A percentile compares a stretch with the other conserved stretches of the same genome.
Conservation (phyloP, 352 stramenopile species). For the Pythium aristosporum region DNA sequence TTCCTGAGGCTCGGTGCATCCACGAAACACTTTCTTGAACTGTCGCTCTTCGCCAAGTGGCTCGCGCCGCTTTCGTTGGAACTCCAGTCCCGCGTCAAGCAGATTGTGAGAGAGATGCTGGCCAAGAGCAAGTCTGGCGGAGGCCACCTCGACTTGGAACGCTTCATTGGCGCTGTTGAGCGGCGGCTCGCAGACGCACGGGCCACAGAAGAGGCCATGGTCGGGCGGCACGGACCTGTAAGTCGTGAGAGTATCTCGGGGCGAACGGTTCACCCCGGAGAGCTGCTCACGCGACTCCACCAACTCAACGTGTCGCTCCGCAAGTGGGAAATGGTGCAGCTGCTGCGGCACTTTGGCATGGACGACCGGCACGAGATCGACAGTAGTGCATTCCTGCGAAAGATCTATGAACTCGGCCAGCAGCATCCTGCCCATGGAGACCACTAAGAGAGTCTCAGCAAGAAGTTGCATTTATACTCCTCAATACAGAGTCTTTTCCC, state of each 20-base stretch:
- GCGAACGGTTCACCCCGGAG: slow-evolving; percentile 23
- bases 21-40: slow-evolving; percentile 47
- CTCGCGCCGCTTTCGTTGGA: slow-evolving; percentile 35
- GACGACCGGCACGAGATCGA: slow-evolving; percentile 43
- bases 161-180: slow-evolving; percentile 32
- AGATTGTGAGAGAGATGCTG: slow-evolving; percentile 38
- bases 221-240: background rate
- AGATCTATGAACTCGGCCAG: slow-evolving; percentile 35
- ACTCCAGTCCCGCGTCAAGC: slow-evolving; percentile 35
- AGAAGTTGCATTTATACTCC: too few species aligned
- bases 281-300: slow-evolving; percentile 44
- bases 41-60: slow-evolving; percentile 44
- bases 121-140: slow-evolving; percentile 45
- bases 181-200: slow-evolving; percentile 9
- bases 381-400: slow-evolving; percentile 40
- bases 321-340: slow-evolving; percentile 32
- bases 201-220: slow-evolving; percentile 6
- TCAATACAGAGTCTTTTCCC: background rate
- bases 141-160: slow-evolving; percentile 46
- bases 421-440: slow-evolving; percentile 5
- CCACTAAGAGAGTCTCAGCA: background rate
- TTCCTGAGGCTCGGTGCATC: slow-evolving; percentile 45
- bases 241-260: background rate
- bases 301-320: slow-evolving; percentile 45
- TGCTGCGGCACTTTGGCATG: slow-evolving; percentile 59